Conservation (phyloP, 1,284 basidiomycete species). For the Malassezia slooffiae region DNA sequence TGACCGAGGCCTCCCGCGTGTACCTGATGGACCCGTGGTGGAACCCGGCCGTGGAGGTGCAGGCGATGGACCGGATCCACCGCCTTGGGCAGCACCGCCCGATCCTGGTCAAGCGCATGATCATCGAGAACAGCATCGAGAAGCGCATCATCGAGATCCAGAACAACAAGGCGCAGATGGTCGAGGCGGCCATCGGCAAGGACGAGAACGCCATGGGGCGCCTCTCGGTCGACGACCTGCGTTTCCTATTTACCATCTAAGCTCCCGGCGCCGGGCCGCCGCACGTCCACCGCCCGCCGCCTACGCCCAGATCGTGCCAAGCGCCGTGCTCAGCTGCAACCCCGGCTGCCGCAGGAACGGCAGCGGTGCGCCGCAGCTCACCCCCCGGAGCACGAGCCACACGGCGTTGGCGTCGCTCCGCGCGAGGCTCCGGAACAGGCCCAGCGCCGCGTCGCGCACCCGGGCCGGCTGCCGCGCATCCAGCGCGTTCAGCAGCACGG, state of each 20-base stretch:
- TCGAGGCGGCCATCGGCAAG: conserved; percentile 44
- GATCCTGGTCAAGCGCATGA: conserved; percentile 66
- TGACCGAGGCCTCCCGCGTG: conserved; percentile 45
- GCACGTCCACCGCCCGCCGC: neutral
- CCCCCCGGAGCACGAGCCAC: conserved; percentile 10
- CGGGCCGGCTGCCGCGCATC: conserved; percentile 7
- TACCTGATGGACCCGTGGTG: conserved; percentile 47
- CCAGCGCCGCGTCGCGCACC: neutral
- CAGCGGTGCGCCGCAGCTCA: neutral
- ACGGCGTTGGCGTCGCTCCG: conserved; percentile 1
- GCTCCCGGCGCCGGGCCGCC: neutral
- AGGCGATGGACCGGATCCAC: conserved; percentile 87
- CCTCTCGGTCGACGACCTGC: conserved; percentile 39
- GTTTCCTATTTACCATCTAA: conserved; percentile 40
- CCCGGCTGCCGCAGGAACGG: neutral
- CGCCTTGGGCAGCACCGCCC: conserved; percentile 82
- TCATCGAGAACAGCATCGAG: conserved; percentile 93
- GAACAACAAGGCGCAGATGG: conserved; percentile 64
- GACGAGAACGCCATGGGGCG: conserved; percentile 45
- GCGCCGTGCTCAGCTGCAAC: neutral
- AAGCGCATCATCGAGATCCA: conserved; percentile 78
- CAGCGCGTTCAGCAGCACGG: conserved; percentile 6
- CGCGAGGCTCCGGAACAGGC: conserved; percentile 1
- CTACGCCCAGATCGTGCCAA: neutral
- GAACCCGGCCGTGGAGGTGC: conserved; percentile 44